Base-by-base conservation (phyloP, 768 basidiomycete species). In the Agaricus subrufescens region DNA sequence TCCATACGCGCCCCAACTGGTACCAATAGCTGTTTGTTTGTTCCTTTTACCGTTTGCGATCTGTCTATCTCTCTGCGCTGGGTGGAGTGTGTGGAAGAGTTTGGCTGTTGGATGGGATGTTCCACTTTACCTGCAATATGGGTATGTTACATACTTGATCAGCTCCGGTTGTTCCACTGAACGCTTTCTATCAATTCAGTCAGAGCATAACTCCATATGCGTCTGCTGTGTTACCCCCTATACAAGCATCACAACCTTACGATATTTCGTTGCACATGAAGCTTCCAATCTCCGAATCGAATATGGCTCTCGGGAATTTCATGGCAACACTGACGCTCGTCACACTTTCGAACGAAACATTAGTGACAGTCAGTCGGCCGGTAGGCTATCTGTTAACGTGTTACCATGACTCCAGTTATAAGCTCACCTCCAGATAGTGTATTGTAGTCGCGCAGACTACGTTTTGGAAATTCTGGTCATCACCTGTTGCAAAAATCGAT, bases 281-380 rank as follows among this genome's bases (percentile, higher is more conserved):
- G 29, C 73, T 93, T 6, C 91, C 91, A 10, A 74, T 81, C 3
- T 79, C 79, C 15, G 82, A 85, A 57, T 68, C 84, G 23, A 93
- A 91, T 70, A 73, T 81, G 62, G 84, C 75, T 3, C 81, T 94
- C 2, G 91, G 91, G 42, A 94, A 94, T 67, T 94, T 93, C 69
- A 94, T 94, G 91, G 73, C 83, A 4, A 79, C 75, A 44, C 66
- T 93, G 37, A 83, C 78, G 1, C 69, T 94, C 27, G 74, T 72
- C 2, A 84, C 85, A 0, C 61, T 74, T 29, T 75, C 77, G 15
- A 91, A 91, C 67, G 80, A 77, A 62, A 87, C 89, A 5, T 70
- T 94, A 26, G 69, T 73, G 3, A 70, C 75, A 14, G 73, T 82
- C 54, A 84, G 89, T 58, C 77, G 81, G 59, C 82, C 91, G 10